A percentile compares a stretch with the other conserved stretches of the same genome.
Conservation (phyloP, 306 rosid genomes). For the Albizia julibrissin region DNA sequence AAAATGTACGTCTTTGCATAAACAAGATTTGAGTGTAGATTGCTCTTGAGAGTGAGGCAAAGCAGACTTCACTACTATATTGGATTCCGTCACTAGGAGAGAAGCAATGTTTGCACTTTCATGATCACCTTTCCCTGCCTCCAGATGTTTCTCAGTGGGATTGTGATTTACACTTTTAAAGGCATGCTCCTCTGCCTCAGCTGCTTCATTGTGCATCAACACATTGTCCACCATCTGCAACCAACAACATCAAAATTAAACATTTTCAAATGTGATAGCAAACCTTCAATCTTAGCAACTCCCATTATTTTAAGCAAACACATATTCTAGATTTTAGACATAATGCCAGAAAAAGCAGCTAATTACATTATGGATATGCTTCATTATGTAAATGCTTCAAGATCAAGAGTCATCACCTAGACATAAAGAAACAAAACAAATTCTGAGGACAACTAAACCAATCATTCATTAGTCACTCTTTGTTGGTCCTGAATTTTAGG, state of each 20-base stretch:
- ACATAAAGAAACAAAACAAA: not conserved
- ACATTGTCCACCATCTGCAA: constrained; percentile 71
- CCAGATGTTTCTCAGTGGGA: constrained; percentile 41
- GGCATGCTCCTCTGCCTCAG: constrained; percentile 46
- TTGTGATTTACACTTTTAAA: constrained; percentile 25
- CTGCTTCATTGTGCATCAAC: constrained; percentile 55
- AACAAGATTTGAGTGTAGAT: constrained; percentile 53
- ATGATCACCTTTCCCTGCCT: constrained; percentile 43
- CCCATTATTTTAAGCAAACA: constrained; percentile 22
- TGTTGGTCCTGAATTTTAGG: not conserved
- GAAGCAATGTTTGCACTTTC: constrained; percentile 39
- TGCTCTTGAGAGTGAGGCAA: constrained; percentile 55
- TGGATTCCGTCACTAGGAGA: constrained; percentile 43
- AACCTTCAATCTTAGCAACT: not conserved
- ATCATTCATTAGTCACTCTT: not conserved
- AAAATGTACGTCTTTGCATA: constrained; percentile 57
- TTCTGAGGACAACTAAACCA: not conserved
- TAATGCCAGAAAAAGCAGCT: not conserved
- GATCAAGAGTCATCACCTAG: not conserved
- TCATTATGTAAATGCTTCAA: not conserved
- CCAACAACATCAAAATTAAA: constrained; percentile 25
- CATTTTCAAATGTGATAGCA: not conserved
- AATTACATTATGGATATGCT: not conserved
- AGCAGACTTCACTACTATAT: constrained; percentile 26
- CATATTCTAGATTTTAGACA: not conserved